Evolutionary conservation across 257 asterid species (phyloP).

Genomic region (Plantago major): DNA sequence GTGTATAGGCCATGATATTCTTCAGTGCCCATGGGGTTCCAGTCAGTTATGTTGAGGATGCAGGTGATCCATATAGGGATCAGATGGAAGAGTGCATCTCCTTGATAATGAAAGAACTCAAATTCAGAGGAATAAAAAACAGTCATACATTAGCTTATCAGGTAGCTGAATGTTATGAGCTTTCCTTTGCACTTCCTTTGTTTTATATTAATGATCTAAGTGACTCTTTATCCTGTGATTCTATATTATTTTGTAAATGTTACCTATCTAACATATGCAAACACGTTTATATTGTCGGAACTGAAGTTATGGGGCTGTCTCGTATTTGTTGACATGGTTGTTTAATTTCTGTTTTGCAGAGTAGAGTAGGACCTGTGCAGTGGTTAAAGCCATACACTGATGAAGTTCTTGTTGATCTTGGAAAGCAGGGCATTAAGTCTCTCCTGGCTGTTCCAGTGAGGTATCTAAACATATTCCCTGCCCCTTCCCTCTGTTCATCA

Average conservation of each 20-base stretch:
- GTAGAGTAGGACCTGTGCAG: conserved; percentile 98
- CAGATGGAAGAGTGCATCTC: conserved; percentile 95
- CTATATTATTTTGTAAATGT: no score
- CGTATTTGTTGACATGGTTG: neutral
- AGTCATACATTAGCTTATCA: conserved; percentile 86
- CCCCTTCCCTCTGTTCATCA: neutral
- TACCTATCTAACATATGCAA: no score
- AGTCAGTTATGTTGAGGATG: conserved; percentile 82
- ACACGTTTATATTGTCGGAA: neutral
- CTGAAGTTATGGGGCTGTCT: neutral
- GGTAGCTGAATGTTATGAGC: conserved; percentile 37
- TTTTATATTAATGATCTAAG: neutral
- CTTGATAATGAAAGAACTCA: conserved; percentile 88
- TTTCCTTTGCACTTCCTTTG: neutral
- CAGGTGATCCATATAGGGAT: conserved; percentile 87
- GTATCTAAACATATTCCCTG: conserved; percentile 26
- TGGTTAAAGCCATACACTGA: conserved; percentile 98
- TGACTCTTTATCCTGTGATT: no score
- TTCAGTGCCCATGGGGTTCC: conserved; percentile 99
- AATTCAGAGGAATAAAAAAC: conserved; percentile 64
- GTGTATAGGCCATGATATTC: conserved; percentile 70
- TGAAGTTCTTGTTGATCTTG: conserved; percentile 95
- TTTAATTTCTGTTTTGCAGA: conserved; percentile 34
- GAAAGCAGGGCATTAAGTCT: conserved; percentile 78
- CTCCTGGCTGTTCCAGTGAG: conserved; percentile 92